A percentile compares a stretch with the other conserved stretches of the same genome.
phyloP scores from a whole-genome alignment of 2,329 filamentous ascomycete genomes.

The Aspergillus novofumigatus region DNA sequence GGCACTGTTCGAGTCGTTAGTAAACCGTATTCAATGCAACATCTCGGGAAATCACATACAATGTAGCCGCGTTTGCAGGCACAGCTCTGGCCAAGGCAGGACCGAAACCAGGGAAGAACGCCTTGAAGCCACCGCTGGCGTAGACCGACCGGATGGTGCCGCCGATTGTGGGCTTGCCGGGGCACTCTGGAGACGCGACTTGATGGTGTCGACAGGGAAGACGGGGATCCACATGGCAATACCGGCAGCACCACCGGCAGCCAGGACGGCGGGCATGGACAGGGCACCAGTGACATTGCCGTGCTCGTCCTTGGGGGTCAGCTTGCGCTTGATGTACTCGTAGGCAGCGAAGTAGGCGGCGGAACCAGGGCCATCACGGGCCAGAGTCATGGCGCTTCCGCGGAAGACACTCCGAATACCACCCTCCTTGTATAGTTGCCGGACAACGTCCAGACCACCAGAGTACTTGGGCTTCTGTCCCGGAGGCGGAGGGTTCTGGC shows the following conservation, averaged over 20 bases:
- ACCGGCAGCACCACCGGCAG: constrained; percentile 83
- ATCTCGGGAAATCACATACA: constrained; percentile 43
- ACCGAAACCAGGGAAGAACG: constrained; percentile 96
- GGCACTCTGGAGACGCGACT: constrained; percentile 87
- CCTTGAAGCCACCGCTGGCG: constrained; percentile 73
- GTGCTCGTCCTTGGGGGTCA: constrained; percentile 76
- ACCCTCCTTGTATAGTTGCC: constrained; percentile 87
- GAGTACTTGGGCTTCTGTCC: constrained; percentile 91
- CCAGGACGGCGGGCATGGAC: constrained; percentile 75
- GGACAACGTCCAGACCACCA: constrained; percentile 83
- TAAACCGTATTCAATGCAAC: background rate
- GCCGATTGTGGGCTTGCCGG: constrained; percentile 75
- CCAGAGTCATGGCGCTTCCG: constrained; percentile 83
- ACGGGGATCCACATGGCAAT: constrained; percentile 99
- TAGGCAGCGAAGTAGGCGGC: constrained; percentile 97
- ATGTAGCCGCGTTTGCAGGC: constrained; percentile 94
- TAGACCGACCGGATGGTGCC: constrained; percentile 82
- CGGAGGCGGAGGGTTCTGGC: constrained; percentile 76
- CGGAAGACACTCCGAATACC: constrained; percentile 90
- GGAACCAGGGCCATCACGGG: constrained; percentile 85
- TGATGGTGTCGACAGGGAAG: constrained; percentile 96
- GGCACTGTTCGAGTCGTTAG: constrained; percentile 28
- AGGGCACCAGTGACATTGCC: constrained; percentile 73
- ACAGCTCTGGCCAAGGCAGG: constrained; percentile 89
- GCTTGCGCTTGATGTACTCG: constrained; percentile 83